These are phyloP conservation scores for Theobroma cacao DNA, from an alignment of 345 rosid species.

Conservation along the genomic window DNA sequence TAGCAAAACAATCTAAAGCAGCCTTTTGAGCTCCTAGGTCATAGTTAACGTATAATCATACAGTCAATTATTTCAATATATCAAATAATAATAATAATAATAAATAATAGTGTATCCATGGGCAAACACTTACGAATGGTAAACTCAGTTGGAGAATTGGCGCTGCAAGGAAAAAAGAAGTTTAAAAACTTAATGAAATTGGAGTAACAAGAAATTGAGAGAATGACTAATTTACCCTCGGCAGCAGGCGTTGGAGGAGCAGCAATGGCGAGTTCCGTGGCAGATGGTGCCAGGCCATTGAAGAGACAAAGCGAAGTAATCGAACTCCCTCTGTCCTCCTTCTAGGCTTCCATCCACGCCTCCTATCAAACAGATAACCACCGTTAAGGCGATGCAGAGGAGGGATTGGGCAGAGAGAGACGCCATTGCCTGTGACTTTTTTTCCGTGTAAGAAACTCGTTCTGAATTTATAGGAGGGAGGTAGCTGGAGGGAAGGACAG, in stretches of 20 bases:
- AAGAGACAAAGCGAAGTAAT: conserved; percentile 75
- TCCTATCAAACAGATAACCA: not conserved
- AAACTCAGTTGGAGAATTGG: conserved; percentile 65
- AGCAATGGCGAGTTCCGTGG: conserved; percentile 69
- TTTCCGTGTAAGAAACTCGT: not conserved
- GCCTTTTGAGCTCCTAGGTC: not conserved
- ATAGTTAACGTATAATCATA: not conserved
- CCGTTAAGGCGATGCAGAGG: not conserved
- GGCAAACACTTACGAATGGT: conserved; percentile 79
- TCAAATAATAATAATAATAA: not conserved
- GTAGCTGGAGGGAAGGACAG: not conserved
- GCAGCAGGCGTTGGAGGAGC: conserved; percentile 86
- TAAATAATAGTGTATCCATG: not conserved
- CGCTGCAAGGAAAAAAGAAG: conserved; percentile 34
- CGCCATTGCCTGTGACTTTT: conserved; percentile 1
- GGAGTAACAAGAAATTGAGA: not conserved
- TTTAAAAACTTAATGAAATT: not conserved
- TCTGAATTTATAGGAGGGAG: not conserved
- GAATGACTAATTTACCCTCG: conserved; percentile 43
- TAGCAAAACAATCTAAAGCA: not conserved
- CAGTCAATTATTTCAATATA: not conserved
- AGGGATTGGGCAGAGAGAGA: conserved; percentile 19
- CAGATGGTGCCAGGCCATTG: conserved; percentile 92
- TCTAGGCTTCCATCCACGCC: conserved; percentile 6
- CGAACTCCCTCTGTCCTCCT: conserved; percentile 70